Percentiles rank a stretch among this genome's conserved stretches.
These are phyloP conservation scores for Boletus sp. DNA, from an alignment of 768 basidiomycete species.

Conservation along the genomic window DNA sequence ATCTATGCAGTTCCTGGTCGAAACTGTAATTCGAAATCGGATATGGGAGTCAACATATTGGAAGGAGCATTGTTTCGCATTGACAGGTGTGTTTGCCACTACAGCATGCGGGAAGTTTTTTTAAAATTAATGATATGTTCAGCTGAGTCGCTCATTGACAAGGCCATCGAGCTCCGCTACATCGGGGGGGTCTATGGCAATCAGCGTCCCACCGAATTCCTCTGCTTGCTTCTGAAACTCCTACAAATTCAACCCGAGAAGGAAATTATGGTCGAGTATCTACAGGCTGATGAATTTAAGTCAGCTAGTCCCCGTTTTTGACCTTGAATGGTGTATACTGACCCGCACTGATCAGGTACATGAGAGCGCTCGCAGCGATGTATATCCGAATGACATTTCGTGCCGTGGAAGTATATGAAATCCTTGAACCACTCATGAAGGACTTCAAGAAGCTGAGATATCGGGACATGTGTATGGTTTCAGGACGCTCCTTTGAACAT, in stretches of 20 bases:
- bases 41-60: constrained; percentile 94
- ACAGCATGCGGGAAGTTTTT: neutral
- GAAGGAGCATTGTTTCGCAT: constrained; percentile 99
- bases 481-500: neutral
- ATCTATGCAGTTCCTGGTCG: constrained; percentile 74
- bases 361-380: constrained; percentile 88
- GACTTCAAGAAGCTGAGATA: constrained; percentile 89
- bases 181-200: constrained; percentile 97
- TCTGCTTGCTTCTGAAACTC: constrained; percentile 89
- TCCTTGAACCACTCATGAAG: constrained; percentile 90
- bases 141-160: constrained; percentile 95
- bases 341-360: constrained; percentile 59
- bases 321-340: neutral
- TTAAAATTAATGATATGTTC: constrained; percentile 4
- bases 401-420: constrained; percentile 86
- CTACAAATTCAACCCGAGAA: constrained; percentile 97
- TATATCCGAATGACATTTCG: constrained; percentile 95
- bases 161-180: constrained; percentile 73
- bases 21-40: constrained; percentile 92
- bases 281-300: constrained; percentile 98
- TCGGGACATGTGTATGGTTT: constrained; percentile 67
- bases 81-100: constrained; percentile 62
- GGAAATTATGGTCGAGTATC: constrained; percentile 93
- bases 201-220: constrained; percentile 90
- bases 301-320: constrained; percentile 37